These are phyloP conservation scores for Sphaerostilbella broomeana DNA, from an alignment of 2,329 filamentous ascomycete species.

Conservation along the genomic window DNA sequence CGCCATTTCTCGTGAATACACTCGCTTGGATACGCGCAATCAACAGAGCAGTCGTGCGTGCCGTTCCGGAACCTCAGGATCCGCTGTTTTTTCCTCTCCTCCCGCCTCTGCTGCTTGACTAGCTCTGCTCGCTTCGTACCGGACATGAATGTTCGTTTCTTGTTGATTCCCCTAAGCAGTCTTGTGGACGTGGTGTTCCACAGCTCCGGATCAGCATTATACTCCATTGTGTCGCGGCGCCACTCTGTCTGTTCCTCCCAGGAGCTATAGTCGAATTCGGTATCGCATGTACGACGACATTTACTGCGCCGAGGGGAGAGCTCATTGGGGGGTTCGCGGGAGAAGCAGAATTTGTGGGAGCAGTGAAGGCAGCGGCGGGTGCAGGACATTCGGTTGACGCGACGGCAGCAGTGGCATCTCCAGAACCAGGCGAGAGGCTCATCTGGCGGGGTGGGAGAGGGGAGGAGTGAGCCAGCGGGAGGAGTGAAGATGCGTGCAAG, in stretches of 20 bases:
- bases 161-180: slow-evolving; percentile 1
- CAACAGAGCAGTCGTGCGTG: slow-evolving; percentile 17
- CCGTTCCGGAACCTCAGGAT: slow-evolving; percentile 5
- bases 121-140: not conserved
- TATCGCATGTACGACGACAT: not conserved
- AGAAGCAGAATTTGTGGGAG: not conserved
- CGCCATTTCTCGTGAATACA: slow-evolving; percentile 14
- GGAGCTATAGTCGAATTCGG: slow-evolving; percentile 1
- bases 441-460: too few species aligned
- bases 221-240: slow-evolving; percentile 17
- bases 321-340: not conserved
- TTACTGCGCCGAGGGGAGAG: too few species aligned
- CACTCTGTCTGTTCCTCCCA: slow-evolving; percentile 27
- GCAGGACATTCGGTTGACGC: not conserved
- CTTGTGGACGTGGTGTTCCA: slow-evolving; percentile 11
- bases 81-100: slow-evolving; percentile 2
- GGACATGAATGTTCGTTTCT: not conserved
- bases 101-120: not conserved
- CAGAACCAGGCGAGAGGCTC: not conserved
- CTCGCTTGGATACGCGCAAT: slow-evolving; percentile 21
- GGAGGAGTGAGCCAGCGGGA: too few species aligned
- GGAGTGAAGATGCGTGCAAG: too few species aligned
- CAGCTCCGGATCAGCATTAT: not conserved
- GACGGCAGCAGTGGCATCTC: slow-evolving; percentile 2
- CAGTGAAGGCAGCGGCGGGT: not conserved